phyloP scores from a whole-genome alignment of 1,284 basidiomycete genomes.

The Ustilago crameri region DNA sequence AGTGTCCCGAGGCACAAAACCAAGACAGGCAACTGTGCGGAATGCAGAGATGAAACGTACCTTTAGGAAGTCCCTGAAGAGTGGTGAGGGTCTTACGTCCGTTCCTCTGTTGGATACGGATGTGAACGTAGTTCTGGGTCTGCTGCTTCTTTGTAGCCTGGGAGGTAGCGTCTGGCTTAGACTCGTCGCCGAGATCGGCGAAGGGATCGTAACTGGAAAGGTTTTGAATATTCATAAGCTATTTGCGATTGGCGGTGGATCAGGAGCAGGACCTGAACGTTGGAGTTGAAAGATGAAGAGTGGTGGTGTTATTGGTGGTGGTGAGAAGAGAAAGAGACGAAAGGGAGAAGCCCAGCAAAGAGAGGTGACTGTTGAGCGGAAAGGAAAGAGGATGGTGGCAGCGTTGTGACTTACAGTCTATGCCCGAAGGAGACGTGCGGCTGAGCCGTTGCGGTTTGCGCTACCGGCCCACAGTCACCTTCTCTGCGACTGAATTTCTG shows the following conservation, averaged over 20 bases:
- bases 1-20: not conserved
- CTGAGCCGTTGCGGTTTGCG: too few species aligned
- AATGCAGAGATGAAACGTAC: slow-evolving; percentile 70
- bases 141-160: slow-evolving; percentile 56
- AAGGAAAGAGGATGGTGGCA: not conserved
- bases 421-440: too few species aligned
- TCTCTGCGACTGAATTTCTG: too few species aligned
- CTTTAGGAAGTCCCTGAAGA: slow-evolving; percentile 92
- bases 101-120: slow-evolving; percentile 94
- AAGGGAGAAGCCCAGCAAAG: slow-evolving; percentile 3
- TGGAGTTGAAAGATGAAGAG: not conserved
- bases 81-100: slow-evolving; percentile 99
- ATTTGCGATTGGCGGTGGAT: slow-evolving; percentile 42
- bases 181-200: slow-evolving; percentile 67
- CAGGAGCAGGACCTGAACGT: slow-evolving; percentile 52
- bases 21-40: not conserved
- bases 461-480: too few species aligned
- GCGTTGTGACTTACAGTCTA: not conserved
- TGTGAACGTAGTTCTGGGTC: slow-evolving; percentile 69
- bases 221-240: slow-evolving; percentile 69
- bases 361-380: not conserved
- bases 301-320: slow-evolving; percentile 8
- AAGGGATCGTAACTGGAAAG: slow-evolving; percentile 68
- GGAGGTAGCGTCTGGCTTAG: slow-evolving; percentile 44
- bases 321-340: slow-evolving; percentile 1